phyloP scores from a whole-genome alignment of 805 yeast genomes.

The Hanseniaspora singularis region DNA sequence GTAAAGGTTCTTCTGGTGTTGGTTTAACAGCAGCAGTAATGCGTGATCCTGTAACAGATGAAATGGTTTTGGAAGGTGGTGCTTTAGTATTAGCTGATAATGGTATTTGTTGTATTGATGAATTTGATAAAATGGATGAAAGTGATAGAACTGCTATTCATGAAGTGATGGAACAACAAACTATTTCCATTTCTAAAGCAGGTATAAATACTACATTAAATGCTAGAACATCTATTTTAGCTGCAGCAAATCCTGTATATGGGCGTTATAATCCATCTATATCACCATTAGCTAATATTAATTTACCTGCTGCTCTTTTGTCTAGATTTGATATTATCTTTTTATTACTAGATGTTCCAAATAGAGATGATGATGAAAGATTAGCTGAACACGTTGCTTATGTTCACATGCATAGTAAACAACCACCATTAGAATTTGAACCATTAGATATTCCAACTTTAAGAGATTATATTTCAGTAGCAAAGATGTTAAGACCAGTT shows the following conservation, averaged over 20 bases:
- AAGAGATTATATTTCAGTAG: constrained; percentile 77
- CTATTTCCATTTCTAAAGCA: constrained; percentile 92
- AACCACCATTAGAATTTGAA: constrained; percentile 63
- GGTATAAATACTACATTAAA: constrained; percentile 93
- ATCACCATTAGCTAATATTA: constrained; percentile 90
- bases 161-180: constrained; percentile 99
- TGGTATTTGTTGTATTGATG: constrained; percentile 97
- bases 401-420: constrained; percentile 86
- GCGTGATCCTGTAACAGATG: constrained; percentile 98
- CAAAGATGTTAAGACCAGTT: constrained; percentile 73
- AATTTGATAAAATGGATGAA: constrained; percentile 98
- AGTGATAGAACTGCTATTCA: constrained; percentile 93
- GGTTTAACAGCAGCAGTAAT: constrained; percentile 98
- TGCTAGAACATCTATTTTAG: constrained; percentile 88
- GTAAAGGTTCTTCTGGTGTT: constrained; percentile 97
- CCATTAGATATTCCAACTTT: constrained; percentile 71
- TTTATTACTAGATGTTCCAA: constrained; percentile 74
- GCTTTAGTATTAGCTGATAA: constrained; percentile 93
- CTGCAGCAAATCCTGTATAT: constrained; percentile 96
- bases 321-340: constrained; percentile 90
- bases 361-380: constrained; percentile 65
- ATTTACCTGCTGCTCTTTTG: constrained; percentile 87
- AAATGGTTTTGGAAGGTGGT: constrained; percentile 96
- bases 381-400: constrained; percentile 89
- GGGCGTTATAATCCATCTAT: constrained; percentile 86